phyloP scores from a whole-genome alignment of 345 rosid species.

The Viola odorata region DNA sequence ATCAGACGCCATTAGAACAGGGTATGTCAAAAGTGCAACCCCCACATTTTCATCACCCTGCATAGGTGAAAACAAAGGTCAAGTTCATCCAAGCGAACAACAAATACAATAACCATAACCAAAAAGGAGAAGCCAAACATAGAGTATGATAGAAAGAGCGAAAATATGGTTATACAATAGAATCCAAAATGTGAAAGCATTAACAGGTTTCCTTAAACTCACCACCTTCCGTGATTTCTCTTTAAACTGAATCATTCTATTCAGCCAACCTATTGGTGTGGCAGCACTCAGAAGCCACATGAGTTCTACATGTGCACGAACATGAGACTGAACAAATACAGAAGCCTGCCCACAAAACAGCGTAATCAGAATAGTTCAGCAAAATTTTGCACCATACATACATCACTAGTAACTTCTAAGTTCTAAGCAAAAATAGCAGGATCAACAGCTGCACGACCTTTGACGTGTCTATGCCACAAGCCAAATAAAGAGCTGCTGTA shows the following conservation, averaged over 20 bases:
- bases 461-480: slow-evolving; percentile 79
- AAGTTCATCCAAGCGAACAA: slow-evolving; percentile 1
- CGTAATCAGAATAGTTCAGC: slow-evolving; percentile 1
- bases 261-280: slow-evolving; percentile 90
- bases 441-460: slow-evolving; percentile 38
- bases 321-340: slow-evolving; percentile 88
- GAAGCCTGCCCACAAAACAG: slow-evolving; percentile 55
- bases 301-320: slow-evolving; percentile 68
- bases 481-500: slow-evolving; percentile 85
- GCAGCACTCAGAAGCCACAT: slow-evolving; percentile 78
- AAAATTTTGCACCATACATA: background rate
- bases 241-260: slow-evolving; percentile 86
- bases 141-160: background rate
- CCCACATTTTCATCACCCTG: slow-evolving; percentile 88
- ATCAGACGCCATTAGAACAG: slow-evolving; percentile 87
- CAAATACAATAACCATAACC: too few species aligned
- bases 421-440: slow-evolving; percentile 2
- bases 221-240: slow-evolving; percentile 91
- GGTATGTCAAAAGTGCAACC: slow-evolving; percentile 76
- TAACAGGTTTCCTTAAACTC: slow-evolving; percentile 13
- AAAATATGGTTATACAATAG: too few species aligned
- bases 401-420: background rate
- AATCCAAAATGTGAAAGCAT: background rate
- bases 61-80: slow-evolving; percentile 17
- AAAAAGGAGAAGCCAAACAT: background rate